phyloP scores from a whole-genome alignment of 2,329 filamentous ascomycete genomes.

The Talaromyces funiculosus region DNA sequence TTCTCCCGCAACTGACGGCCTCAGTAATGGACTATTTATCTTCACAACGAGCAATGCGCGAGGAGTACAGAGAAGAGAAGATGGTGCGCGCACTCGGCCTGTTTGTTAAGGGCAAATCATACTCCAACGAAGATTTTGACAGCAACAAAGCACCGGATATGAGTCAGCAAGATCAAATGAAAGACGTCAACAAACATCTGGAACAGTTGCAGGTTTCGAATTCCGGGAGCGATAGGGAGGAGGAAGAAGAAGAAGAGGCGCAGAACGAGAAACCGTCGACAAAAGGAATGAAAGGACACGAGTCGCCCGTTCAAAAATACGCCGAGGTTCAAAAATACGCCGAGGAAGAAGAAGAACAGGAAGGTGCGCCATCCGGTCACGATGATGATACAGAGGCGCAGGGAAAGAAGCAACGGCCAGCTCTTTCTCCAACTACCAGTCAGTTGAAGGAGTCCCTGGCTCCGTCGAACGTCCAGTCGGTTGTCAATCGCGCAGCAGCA shows the following conservation, averaged over 20 bases:
- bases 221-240: neutral
- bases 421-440: neutral
- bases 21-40: slow-evolving; percentile 56
- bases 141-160: neutral
- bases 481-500: slow-evolving; percentile 43
- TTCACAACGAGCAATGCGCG: slow-evolving; percentile 46
- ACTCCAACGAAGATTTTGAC: slow-evolving; percentile 15
- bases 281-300: neutral
- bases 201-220: neutral
- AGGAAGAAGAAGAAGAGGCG: neutral
- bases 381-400: neutral
- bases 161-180: neutral
- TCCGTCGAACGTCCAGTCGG: slow-evolving; percentile 16
- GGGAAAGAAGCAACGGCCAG: neutral
- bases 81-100: slow-evolving; percentile 52
- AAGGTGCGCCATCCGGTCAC: neutral
- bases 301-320: neutral
- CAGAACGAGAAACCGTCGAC: neutral
- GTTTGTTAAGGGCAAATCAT: slow-evolving; percentile 46
- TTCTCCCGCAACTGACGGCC: slow-evolving; percentile 53
- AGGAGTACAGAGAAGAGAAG: slow-evolving; percentile 49
- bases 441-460: neutral
- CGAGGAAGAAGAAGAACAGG: neutral
- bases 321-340: neutral
- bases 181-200: neutral